phyloP scores from a whole-genome alignment of 2,329 filamentous ascomycete genomes.

The Penicillium sp. region DNA sequence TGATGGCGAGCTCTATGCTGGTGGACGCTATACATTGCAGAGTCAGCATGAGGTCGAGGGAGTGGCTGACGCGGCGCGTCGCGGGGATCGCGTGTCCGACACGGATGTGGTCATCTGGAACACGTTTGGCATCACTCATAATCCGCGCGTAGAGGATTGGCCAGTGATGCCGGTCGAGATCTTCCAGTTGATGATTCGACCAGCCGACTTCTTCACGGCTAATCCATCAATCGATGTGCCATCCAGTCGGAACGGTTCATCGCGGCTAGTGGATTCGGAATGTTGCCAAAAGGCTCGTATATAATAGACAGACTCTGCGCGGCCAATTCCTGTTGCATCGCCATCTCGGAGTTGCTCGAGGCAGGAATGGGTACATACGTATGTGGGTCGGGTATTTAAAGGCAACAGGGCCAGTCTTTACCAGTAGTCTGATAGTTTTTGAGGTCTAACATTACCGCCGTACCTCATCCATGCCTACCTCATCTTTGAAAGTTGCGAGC shows the following conservation, averaged over 20 bases:
- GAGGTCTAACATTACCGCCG: no score
- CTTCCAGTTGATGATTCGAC: conserved; percentile 41
- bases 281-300: conserved; percentile 31
- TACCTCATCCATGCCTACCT: no score
- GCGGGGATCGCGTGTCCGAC: conserved; percentile 30
- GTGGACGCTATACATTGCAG: conserved; percentile 53
- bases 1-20: conserved; percentile 49
- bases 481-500: no score
- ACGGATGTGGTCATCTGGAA: conserved; percentile 43
- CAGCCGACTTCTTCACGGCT: conserved; percentile 49
- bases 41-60: conserved; percentile 36
- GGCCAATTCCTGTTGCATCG: no score
- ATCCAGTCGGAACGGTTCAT: conserved; percentile 32
- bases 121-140: conserved; percentile 42
- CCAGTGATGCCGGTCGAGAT: conserved; percentile 40
- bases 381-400: no score
- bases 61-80: conserved; percentile 30
- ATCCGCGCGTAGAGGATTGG: conserved; percentile 42
- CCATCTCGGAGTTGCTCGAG: no score
- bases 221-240: conserved; percentile 53
- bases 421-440: no score
- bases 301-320: conserved; percentile 3
- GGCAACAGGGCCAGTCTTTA: no score
- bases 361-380: no score
- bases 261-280: conserved; percentile 26